A percentile compares a stretch with the other conserved stretches of the same genome.
Conservation (phyloP, 1,284 basidiomycete genomes). For the Pyrrhoderma noxium region DNA sequence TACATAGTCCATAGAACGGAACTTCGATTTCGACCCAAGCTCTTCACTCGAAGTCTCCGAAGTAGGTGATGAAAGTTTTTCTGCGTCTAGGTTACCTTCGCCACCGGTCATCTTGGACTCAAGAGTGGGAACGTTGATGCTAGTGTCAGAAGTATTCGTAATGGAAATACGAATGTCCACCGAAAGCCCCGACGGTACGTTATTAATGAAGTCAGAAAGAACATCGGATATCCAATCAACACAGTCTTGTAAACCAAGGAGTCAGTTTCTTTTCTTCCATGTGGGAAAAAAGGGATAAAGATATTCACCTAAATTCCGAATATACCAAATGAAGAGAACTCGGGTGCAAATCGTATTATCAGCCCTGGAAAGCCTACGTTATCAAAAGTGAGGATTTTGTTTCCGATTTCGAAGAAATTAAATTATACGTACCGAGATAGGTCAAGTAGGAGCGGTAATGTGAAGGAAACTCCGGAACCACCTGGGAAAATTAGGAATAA, state of each 20-base stretch:
- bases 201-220: constrained; percentile 15
- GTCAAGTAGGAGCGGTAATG: constrained; percentile 30
- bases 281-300: not conserved
- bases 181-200: not conserved
- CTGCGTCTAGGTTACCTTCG: too few relatives aligned
- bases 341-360: constrained; percentile 21
- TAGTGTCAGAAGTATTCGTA: not conserved
- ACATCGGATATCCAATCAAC: constrained; percentile 28
- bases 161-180: constrained; percentile 9
- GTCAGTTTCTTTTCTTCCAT: not conserved
- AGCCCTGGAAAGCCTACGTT: not conserved
- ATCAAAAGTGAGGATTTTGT: not conserved
- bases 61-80: too few relatives aligned
- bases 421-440: constrained; percentile 25
- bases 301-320: constrained; percentile 27
- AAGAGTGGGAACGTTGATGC: not conserved
- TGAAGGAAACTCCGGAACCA: constrained; percentile 34
- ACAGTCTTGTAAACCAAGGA: constrained; percentile 22
- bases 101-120: too few relatives aligned
- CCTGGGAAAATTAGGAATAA: constrained; percentile 21
- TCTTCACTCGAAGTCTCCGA: not conserved
- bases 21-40: not conserved
- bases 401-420: not conserved
- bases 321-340: constrained; percentile 32
- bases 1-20: not conserved